A percentile compares a stretch with the other conserved stretches of the same genome.
These are phyloP conservation scores for Chaetomium olivaceum DNA, from an alignment of 2,329 filamentous ascomycete genomes.

Conservation along the genomic window DNA sequence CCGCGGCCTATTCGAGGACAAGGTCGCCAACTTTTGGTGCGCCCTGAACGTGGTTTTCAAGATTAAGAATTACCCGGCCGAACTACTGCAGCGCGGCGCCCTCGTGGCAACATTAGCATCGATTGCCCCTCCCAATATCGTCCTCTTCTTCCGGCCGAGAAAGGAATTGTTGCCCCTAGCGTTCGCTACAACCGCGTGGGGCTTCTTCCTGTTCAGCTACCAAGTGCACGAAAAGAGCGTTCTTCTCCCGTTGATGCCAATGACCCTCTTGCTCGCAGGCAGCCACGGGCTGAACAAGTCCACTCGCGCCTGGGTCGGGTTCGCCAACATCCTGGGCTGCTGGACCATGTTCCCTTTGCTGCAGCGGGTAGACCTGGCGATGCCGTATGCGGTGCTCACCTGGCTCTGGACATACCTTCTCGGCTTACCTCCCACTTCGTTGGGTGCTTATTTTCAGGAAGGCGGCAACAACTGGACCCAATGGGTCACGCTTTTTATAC, in stretches of 20 bases:
- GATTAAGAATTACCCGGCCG: constrained; percentile 70
- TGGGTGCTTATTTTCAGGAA: constrained; percentile 65
- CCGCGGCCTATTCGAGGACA: constrained; percentile 96
- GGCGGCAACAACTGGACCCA: constrained; percentile 49
- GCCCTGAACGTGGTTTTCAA: constrained; percentile 88
- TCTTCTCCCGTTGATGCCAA: constrained; percentile 85
- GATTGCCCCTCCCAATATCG: constrained; percentile 75
- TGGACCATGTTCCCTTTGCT: constrained; percentile 96
- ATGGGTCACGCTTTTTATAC: constrained; percentile 66
- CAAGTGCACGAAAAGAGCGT: constrained; percentile 99
- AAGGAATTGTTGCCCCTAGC: constrained; percentile 77
- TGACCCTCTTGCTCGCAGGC: constrained; percentile 82
- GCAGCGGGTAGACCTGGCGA: constrained; percentile 75
- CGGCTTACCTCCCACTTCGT: constrained; percentile 76
- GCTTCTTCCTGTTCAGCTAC: constrained; percentile 96
- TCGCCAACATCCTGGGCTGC: constrained; percentile 82
- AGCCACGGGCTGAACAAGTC: constrained; percentile 75
- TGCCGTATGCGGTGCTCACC: constrained; percentile 84
- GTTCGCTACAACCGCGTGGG: constrained; percentile 85
- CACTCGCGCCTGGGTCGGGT: constrained; percentile 88
- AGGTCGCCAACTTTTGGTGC: constrained; percentile 98
- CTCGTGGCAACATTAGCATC: constrained; percentile 72
- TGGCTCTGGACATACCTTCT: constrained; percentile 90
- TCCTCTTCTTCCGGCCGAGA: constrained; percentile 76
- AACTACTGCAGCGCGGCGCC: constrained; percentile 73